Conservation (phyloP, 2,329 filamentous ascomycete species). For the Raffaelea deltoideospora region DNA sequence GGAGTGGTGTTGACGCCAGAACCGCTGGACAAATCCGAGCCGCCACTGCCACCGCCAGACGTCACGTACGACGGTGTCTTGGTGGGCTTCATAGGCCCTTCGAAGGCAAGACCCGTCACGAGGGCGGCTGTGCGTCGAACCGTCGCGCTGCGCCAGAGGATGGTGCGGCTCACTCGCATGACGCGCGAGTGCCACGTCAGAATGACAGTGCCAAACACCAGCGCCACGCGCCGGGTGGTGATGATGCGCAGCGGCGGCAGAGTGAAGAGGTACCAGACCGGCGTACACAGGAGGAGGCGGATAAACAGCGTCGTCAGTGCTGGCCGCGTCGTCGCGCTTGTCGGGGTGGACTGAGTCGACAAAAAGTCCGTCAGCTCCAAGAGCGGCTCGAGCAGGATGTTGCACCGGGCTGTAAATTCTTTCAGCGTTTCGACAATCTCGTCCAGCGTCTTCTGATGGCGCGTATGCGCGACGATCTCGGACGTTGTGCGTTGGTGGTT, state of each 20-base stretch:
- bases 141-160: constrained; percentile 76
- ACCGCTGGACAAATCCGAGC: constrained; percentile 5
- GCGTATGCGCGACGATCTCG: constrained; percentile 45
- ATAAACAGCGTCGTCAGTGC: constrained; percentile 82
- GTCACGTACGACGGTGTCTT: constrained; percentile 11
- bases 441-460: constrained; percentile 86
- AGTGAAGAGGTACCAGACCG: constrained; percentile 73
- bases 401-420: constrained; percentile 80
- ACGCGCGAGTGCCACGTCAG: constrained; percentile 88
- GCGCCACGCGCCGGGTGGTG: constrained; percentile 67
- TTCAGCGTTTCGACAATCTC: constrained; percentile 93
- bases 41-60: constrained; percentile 8
- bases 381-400: constrained; percentile 79
- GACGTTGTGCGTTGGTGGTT: constrained; percentile 23
- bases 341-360: constrained; percentile 78
- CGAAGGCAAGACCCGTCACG: constrained; percentile 69
- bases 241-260: constrained; percentile 67
- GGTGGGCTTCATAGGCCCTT: constrained; percentile 25
- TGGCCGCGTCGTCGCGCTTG: constrained; percentile 78
- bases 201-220: constrained; percentile 74
- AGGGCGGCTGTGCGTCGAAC: constrained; percentile 55
- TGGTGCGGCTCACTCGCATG: constrained; percentile 66
- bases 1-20: not conserved
- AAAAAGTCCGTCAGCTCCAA: constrained; percentile 84
- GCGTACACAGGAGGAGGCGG: constrained; percentile 74